phyloP scores from a whole-genome alignment of 345 rosid species.

The Pelargonium nanum region DNA sequence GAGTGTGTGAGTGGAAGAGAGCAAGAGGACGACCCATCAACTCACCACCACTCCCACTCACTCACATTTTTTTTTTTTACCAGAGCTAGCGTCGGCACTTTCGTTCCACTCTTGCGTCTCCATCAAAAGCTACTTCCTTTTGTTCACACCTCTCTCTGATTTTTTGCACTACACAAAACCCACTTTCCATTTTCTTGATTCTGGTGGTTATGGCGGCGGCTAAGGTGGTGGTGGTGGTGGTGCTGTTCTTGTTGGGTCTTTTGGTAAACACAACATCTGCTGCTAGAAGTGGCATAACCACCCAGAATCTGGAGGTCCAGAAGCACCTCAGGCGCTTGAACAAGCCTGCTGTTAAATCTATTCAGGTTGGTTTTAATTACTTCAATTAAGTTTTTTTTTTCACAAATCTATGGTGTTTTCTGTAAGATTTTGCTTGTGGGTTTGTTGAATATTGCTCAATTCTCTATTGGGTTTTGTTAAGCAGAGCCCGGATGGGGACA shows the following conservation, averaged over 20 bases:
- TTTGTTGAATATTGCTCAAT: not conserved
- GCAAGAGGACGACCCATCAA: not conserved
- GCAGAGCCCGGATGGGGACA: constrained; percentile 63
- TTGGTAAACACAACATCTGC: constrained; percentile 4
- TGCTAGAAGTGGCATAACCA: constrained; percentile 11
- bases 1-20: not conserved
- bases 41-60: not conserved
- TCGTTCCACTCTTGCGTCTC: not conserved
- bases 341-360: constrained; percentile 55
- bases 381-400: not conserved
- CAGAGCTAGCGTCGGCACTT: not conserved
- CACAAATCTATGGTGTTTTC: not conserved
- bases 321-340: constrained; percentile 54
- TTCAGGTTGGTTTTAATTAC: constrained; percentile 27
- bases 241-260: constrained; percentile 6
- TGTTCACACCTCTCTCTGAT: too few relatives aligned
- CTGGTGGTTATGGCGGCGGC: constrained; percentile 3
- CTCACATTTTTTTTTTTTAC: too few relatives aligned
- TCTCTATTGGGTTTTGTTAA: not conserved
- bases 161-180: not conserved
- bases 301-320: constrained; percentile 33
- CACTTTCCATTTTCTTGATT: constrained; percentile 1
- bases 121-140: too few relatives aligned
- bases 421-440: not conserved
- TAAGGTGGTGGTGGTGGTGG: not conserved